Evolutionary conservation across 169 alveolate species (phyloP), one percentile per base, ranked within the genome.

Genomic region (Plasmodium gaboni): DNA sequence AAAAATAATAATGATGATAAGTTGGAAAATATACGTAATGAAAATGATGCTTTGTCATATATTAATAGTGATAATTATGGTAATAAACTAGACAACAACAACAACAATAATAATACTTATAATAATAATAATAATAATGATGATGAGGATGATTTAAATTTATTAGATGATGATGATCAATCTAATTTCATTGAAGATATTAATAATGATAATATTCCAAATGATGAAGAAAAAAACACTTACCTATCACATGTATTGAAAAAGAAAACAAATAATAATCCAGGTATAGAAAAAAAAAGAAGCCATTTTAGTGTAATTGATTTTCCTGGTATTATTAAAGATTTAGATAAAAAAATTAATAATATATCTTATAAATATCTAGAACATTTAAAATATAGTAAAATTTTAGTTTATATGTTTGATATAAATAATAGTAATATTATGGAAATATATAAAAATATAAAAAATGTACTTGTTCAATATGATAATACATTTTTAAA

Each of bases 291-390:
- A 22, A 67, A 24, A 13, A 63, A 38, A 63, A 80, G 55, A 48
- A 57, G n/a, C 5, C 51, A 83, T 28, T 83, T 68, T 68, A 83
- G 85, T 15, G 83, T 83, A n/a, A 83, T 83, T 10, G 91, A 83
- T 44, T 83, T 83, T 61, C 91, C 91, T 13, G 91, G 91, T 19
- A 83, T 83, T 22, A 83, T 83, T 68, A 55, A 83, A 83, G 60
- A 69, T 22, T 28, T 83, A 48, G 64, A 83, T 59, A 68, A 83
- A 68, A 83, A 83, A 67, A 48, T 6, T 42, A 48, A 65, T 0
- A 83, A 83, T n/a, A 69, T 83, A 32, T 83, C 91, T 17, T 83
- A 68, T 53, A 83, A 83, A 13, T 83, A 83, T 15, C 28, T 83
- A 46, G 91, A 83, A 17, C 91, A 83, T 17, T 51, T 83, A 48